Conservation (phyloP, 805 yeast species). For the Yarrowia keelungensis region DNA sequence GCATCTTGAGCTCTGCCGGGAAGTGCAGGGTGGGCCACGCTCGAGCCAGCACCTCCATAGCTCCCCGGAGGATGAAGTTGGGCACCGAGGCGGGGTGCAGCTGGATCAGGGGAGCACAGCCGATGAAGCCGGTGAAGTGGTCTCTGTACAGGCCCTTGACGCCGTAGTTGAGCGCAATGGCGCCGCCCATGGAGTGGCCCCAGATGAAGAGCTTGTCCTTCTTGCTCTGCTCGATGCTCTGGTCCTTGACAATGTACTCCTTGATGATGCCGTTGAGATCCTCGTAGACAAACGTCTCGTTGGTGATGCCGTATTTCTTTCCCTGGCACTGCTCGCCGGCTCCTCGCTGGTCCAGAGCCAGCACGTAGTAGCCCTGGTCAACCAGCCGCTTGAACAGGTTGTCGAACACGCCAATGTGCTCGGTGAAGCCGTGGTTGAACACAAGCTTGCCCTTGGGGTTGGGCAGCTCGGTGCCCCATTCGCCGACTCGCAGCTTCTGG, state of each 20-base stretch:
- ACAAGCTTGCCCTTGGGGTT: slow-evolving; percentile 47
- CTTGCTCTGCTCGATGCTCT: slow-evolving; percentile 24
- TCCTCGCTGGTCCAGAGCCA: slow-evolving; percentile 53
- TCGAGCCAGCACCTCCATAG: slow-evolving; percentile 46
- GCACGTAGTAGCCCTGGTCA: slow-evolving; percentile 49
- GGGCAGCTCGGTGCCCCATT: slow-evolving; percentile 26
- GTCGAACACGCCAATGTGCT: slow-evolving; percentile 48
- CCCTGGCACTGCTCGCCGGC: slow-evolving; percentile 50
- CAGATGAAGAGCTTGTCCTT: slow-evolving; percentile 45
- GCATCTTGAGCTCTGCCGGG: slow-evolving; percentile 44
- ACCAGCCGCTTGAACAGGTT: slow-evolving; percentile 47
- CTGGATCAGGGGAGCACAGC: slow-evolving; percentile 49
- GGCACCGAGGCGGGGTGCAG: slow-evolving; percentile 45
- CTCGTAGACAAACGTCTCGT: slow-evolving; percentile 47
- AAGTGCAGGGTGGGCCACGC: slow-evolving; percentile 46
- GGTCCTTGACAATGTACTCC: slow-evolving; percentile 36
- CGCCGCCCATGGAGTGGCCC: slow-evolving; percentile 55
- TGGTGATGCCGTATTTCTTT: slow-evolving; percentile 48
- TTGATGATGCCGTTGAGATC: slow-evolving; percentile 49
- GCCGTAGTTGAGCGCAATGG: slow-evolving; percentile 50
- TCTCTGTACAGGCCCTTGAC: slow-evolving; percentile 49
- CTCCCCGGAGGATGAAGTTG: slow-evolving; percentile 43
- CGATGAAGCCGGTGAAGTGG: slow-evolving; percentile 49
- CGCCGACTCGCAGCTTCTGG: slow-evolving; percentile 34
- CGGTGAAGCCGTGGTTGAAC: slow-evolving; percentile 52